Conservation (phyloP, 768 basidiomycete genomes). For the Leucosporidium creatinivorum region DNA sequence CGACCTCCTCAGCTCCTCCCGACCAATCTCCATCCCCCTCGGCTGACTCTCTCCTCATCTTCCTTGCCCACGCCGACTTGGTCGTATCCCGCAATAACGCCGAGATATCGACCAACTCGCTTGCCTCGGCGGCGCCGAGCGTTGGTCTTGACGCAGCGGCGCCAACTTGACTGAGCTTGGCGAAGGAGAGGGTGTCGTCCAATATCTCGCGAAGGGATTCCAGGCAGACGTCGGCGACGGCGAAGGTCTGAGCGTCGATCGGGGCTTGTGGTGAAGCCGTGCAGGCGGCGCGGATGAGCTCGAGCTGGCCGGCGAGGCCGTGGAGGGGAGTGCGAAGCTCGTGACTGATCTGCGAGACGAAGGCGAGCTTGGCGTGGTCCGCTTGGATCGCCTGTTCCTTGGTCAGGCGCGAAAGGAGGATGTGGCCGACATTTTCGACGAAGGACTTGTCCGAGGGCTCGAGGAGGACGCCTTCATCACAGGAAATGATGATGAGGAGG, state of each 20-base stretch:
- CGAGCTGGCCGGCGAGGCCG: slow-evolving; percentile 34
- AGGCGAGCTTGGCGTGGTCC: slow-evolving; percentile 36
- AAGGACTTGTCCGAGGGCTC: not conserved
- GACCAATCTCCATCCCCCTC: not conserved
- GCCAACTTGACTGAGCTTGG: not conserved
- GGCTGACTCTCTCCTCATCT: not conserved
- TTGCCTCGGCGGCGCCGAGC: not conserved
- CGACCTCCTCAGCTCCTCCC: not conserved
- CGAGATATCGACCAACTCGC: not conserved
- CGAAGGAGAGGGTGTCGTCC: not conserved
- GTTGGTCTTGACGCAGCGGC: not conserved
- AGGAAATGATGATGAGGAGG: slow-evolving; percentile 8
- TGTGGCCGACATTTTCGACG: not conserved
- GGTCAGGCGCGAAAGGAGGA: not conserved
- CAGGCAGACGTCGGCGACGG: not conserved
- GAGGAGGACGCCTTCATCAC: not conserved
- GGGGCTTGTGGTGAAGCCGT: not conserved
- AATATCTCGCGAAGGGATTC: not conserved
- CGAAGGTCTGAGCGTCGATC: not conserved
- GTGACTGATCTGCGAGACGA: slow-evolving; percentile 38
- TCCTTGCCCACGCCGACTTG: not conserved
- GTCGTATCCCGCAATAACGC: not conserved
- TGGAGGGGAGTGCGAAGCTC: slow-evolving; percentile 39
- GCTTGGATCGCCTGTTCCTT: slow-evolving; percentile 25
- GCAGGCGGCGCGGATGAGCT: slow-evolving; percentile 29